Evolutionary conservation across 495 filamentous ascomycete species (phyloP), one percentile per base, ranked within the genome.

Genomic region (Tuber brumale): DNA sequence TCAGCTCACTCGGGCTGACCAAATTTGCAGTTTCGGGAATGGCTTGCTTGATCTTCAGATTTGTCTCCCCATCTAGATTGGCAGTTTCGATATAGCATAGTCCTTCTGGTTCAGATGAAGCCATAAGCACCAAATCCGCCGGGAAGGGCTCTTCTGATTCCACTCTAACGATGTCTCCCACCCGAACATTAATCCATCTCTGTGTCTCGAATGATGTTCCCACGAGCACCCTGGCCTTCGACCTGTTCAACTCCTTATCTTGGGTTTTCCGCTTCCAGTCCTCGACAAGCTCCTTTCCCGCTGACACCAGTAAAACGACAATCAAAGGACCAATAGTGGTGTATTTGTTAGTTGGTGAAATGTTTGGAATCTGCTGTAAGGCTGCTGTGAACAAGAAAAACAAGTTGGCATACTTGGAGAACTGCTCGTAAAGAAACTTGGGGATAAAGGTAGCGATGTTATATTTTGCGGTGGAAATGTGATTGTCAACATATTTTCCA

Each of bases 21-120:
- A 97, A 86, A 76, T 92, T 88, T 72, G 91, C 90, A 1, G 96
- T 98, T 86, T 99, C 96, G 3, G 96, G 95, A 72, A 97, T 92
- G 43, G 91, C 94, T 86, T 99, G 96, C 85, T 99, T 99, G 85
- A 99, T 97, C 84, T 99, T 99, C 75, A 99, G 86, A 82, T 99
- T 99, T 31, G 96, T 99, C 84, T 99, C 96, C 74, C 96, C 96
- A 81, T 99, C 96, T 73, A 99, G 85, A 83, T 99, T 99, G 44
- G 96, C 95, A 0, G 96, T 99, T 86, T 99, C 96, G 81, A 98
- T 99, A 82, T 99, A 99, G 84, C 96, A 99, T 74, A 99, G 84
- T 77, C 96, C 96, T 85, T 99, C 96, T 3, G 96, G 96, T 84
- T 99, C 96, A 9, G 96, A 98, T 74, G 93, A 95, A 21, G 96